These are phyloP conservation scores for Tolypocladium paradoxum DNA, from an alignment of 2,329 filamentous ascomycete genomes.

Conservation along the genomic window DNA sequence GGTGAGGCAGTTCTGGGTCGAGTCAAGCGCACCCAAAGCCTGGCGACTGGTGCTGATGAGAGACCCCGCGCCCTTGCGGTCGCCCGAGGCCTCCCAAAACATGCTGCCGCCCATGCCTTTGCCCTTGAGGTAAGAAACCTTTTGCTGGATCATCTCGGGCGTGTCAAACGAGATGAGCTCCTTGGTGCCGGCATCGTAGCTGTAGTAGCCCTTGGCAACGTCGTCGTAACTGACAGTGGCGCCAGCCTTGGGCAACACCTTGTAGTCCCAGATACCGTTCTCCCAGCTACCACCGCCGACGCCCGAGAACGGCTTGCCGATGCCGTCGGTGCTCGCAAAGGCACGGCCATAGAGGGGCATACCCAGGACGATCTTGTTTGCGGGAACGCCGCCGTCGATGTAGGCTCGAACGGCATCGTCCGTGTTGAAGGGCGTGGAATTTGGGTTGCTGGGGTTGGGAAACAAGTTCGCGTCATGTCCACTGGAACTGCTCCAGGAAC, in stretches of 20 bases:
- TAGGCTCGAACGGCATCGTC: conserved; percentile 57
- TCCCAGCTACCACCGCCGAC: conserved; percentile 63
- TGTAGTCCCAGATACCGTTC: conserved; percentile 70
- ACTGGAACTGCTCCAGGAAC: conserved; percentile 53
- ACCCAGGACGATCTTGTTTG: conserved; percentile 61
- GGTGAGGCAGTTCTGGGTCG: conserved; percentile 35
- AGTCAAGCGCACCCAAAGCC: conserved; percentile 30
- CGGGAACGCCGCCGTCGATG: conserved; percentile 47
- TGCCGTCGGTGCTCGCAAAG: conserved; percentile 41
- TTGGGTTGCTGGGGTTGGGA: conserved; percentile 38
- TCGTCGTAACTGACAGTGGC: conserved; percentile 47
- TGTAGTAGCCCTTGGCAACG: conserved; percentile 54
- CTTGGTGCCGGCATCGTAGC: conserved; percentile 48
- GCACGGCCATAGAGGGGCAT: conserved; percentile 49
- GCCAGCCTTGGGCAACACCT: conserved; percentile 55
- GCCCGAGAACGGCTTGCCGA: conserved; percentile 52
- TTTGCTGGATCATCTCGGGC: conserved; percentile 45
- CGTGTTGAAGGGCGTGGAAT: conserved; percentile 59
- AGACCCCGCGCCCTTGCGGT: conserved; percentile 47
- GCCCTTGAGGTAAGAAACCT: conserved; percentile 53
- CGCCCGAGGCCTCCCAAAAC: conserved; percentile 76
- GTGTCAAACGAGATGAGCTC: conserved; percentile 67
- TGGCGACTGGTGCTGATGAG: conserved; percentile 43
- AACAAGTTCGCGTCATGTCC: conserved; percentile 68
- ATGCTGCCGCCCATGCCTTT: conserved; percentile 62